Base-by-base conservation (phyloP, 2,329 filamentous ascomycete species). In the Exophiala oligosperma region DNA sequence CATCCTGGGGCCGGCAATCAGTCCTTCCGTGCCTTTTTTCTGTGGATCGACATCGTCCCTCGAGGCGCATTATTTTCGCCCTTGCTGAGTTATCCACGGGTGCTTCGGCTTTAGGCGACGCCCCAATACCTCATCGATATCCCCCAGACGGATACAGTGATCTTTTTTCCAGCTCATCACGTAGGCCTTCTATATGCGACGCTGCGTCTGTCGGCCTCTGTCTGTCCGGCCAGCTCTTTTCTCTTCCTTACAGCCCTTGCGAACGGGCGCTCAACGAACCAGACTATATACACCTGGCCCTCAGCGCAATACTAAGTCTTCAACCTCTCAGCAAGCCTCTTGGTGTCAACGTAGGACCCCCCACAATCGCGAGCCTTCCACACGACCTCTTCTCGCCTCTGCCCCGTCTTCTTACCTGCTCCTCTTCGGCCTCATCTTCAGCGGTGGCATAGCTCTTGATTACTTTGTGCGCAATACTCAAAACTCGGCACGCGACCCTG, bases 391-490 rank as follows among this genome's bases (percentile, higher is more conserved):
- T 12, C 52, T 58, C 52, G 59, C 62, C 12, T 63, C 64, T 38
- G 41, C 11, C 7, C 32, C 52, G 12, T 57, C 60, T 5, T 56
- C 62, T 7, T 65, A 65, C 56, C 47, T 61, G 29, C 47, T 62
- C 17, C 12, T 63, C 21, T 43, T 66, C 32, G 58, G 51, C 26
- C 26, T 60, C 24, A 59, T 53, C 46, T 59, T 48, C 54, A 53
- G 58, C 28, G 52, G 57, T 41, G 64, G 53, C 47, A 43, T 63
- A 24, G 14, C 58, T 24, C 24, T 66, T 56, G 59, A 61, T 2
- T 59, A 61, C 46, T 28, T 61, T 11, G 26, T 52, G 49, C 58
- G 46, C 53, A 29, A 48, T 6, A 49, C 44, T 29, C 49, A 44
- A 35, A 29, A 28, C 26, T 46, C 12, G 43, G 49, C 62, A 59